Base-by-base conservation (phyloP, 2,329 filamentous ascomycete species). In the Knufia fluminis region DNA sequence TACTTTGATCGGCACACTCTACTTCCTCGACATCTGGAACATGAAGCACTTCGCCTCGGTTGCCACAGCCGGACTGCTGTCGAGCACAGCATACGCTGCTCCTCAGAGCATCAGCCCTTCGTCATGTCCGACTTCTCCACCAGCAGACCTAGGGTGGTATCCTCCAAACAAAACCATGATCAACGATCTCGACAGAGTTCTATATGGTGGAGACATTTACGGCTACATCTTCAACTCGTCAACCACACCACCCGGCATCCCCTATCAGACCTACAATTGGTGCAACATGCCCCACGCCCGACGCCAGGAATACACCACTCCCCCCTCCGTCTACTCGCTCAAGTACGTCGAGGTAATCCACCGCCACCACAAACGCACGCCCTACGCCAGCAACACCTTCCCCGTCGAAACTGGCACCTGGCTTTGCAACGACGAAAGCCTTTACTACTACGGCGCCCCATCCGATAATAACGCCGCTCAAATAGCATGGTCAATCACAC, bases 221-320 rank as follows among this genome's bases (percentile, higher is more conserved):
- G 85, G 83, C 1, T 90, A 88, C 62, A 74, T 86, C 16, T 92
- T 82, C 67, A 80, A 87, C 60, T 74, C 76, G 28, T 86, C 83
- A 1, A 57, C 68, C 1, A 76, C 77, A 0, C 78, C 84, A 0
- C 67, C 72, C 48, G 61, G 62, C 4, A 61, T 66, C 0, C 57
- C 70, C 32, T 83, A 85, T 65, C 78, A 79, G 4, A 73, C 69
- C 1, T 90, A 90, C 66, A 88, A 91, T 64, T 91, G 74, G 74
- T 92, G 86, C 66, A 90, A 92, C 61, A 92, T 92, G 85, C 86
- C 87, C 1, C 87, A 91, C 67, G 83, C 86, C n/a, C 75, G 85
- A 26, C 68, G 64, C 19, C 65, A 66, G 12, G 83, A 86, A 59
- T 92, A 92, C 61, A 64, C 73, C 12, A 72, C 66, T 52, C 69